Evolutionary conservation across 805 yeast genomes (phyloP).

Genomic region (Wickerhamiella nectarea): DNA sequence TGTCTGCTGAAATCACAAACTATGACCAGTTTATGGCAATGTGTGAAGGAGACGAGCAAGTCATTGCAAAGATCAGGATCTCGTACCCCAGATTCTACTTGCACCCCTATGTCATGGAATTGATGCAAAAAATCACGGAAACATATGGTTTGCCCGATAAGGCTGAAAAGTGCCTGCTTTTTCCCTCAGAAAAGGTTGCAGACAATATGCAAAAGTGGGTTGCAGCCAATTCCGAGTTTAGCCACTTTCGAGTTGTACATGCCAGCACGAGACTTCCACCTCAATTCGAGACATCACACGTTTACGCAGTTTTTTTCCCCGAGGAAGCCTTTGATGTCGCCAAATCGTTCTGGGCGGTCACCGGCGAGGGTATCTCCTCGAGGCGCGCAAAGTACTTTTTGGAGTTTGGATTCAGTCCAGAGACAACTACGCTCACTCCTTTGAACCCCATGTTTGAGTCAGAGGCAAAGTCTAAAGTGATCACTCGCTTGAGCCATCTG

Average conservation of each 20-base stretch:
- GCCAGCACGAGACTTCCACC: neutral
- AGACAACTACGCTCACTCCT: slow-evolving; percentile 54
- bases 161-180: neutral
- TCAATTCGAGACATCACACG: neutral
- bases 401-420: slow-evolving; percentile 69
- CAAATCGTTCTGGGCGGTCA: slow-evolving; percentile 4
- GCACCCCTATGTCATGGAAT: neutral
- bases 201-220: slow-evolving; percentile 2
- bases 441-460: slow-evolving; percentile 63
- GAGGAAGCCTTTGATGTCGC: slow-evolving; percentile 1
- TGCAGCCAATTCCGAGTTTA: neutral
- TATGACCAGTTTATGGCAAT: neutral
- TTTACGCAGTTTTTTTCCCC: neutral
- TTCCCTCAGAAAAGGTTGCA: slow-evolving; percentile 3
- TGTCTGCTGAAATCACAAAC: slow-evolving; percentile 4
- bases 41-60: neutral
- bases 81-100: slow-evolving; percentile 5
- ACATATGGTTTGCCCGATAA: neutral
- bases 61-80: neutral
- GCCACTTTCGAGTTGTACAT: neutral
- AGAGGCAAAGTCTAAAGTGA: slow-evolving; percentile 35
- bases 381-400: slow-evolving; percentile 7
- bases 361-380: slow-evolving; percentile 8
- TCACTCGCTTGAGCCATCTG: slow-evolving; percentile 22
- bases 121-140: neutral